Evolutionary conservation across 2,329 filamentous ascomycete genomes (phyloP).

Genomic region (Xylaria sp.): DNA sequence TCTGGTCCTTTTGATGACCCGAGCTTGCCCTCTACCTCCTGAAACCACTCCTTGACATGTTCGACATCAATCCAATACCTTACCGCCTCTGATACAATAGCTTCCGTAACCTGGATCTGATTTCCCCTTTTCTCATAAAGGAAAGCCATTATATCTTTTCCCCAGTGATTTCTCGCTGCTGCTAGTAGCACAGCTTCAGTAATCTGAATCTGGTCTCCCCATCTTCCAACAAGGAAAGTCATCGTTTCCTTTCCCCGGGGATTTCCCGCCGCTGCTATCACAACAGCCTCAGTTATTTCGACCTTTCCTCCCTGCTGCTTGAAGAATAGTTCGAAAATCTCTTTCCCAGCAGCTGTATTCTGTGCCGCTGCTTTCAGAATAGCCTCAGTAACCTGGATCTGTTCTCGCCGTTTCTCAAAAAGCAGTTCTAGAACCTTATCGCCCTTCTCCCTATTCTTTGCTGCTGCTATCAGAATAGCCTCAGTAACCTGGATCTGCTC

Average conservation of each 20-base stretch:
- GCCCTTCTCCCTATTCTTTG: background rate
- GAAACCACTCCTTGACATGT: background rate
- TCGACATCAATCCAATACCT: no score
- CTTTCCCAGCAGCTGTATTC: background rate
- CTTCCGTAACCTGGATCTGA: background rate
- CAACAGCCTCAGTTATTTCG: background rate
- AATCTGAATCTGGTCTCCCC: background rate
- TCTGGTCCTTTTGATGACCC: background rate
- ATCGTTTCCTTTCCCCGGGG: background rate
- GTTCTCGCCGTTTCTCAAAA: background rate
- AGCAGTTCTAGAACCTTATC: background rate
- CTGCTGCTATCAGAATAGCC: background rate
- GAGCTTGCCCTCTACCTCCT: background rate
- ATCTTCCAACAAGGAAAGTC: background rate
- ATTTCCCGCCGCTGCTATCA: background rate
- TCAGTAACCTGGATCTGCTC: background rate
- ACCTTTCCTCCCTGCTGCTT: background rate
- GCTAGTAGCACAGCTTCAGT: slow-evolving; percentile 4
- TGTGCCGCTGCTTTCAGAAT: background rate
- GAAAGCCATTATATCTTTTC: background rate
- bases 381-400: background rate
- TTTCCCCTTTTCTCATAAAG: background rate
- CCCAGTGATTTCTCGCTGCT: background rate
- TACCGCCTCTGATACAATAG: background rate
- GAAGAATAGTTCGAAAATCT: background rate